Evolutionary conservation across 2,329 filamentous ascomycete genomes (phyloP).

Genomic region (Elsinoe fawcettii): DNA sequence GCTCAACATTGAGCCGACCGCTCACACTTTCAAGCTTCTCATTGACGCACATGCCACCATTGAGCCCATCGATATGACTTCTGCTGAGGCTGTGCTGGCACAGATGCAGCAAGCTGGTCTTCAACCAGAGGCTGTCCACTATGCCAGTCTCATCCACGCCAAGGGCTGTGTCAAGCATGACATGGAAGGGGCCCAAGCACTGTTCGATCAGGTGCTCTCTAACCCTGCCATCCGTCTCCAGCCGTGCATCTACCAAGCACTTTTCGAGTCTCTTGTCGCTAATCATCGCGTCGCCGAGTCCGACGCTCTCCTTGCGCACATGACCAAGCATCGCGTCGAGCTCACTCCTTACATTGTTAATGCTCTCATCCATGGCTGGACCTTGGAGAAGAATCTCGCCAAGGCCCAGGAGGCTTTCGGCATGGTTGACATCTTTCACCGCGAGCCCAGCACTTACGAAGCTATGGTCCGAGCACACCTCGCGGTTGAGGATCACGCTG

Average conservation of each 20-base stretch:
- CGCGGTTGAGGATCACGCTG: slow-evolving; percentile 68
- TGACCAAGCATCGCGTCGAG: slow-evolving; percentile 66
- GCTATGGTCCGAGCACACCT: slow-evolving; percentile 95
- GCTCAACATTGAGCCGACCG: slow-evolving; percentile 79
- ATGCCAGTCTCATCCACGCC: slow-evolving; percentile 89
- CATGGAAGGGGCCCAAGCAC: slow-evolving; percentile 68
- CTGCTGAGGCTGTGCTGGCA: slow-evolving; percentile 75
- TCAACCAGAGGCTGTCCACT: slow-evolving; percentile 84
- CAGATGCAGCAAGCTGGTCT: slow-evolving; percentile 68
- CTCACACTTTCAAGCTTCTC: slow-evolving; percentile 94
- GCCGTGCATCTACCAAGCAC: slow-evolving; percentile 85
- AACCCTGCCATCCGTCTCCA: slow-evolving; percentile 62
- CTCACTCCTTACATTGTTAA: slow-evolving; percentile 98
- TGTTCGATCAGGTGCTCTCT: slow-evolving; percentile 74
- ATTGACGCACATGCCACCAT: slow-evolving; percentile 93
- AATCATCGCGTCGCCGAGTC: slow-evolving; percentile 71
- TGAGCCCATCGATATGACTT: slow-evolving; percentile 80
- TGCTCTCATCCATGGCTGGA: slow-evolving; percentile 95
- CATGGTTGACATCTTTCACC: slow-evolving; percentile 64
- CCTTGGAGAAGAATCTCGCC: slow-evolving; percentile 68
- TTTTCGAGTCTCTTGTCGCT: slow-evolving; percentile 96
- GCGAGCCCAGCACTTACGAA: slow-evolving; percentile 97
- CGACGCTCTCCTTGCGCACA: slow-evolving; percentile 64
- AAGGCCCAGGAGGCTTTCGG: slow-evolving; percentile 76
- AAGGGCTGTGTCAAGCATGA: slow-evolving; percentile 92